phyloP scores from a whole-genome alignment of 2,329 filamentous ascomycete genomes.

The Penicillium sp. region DNA sequence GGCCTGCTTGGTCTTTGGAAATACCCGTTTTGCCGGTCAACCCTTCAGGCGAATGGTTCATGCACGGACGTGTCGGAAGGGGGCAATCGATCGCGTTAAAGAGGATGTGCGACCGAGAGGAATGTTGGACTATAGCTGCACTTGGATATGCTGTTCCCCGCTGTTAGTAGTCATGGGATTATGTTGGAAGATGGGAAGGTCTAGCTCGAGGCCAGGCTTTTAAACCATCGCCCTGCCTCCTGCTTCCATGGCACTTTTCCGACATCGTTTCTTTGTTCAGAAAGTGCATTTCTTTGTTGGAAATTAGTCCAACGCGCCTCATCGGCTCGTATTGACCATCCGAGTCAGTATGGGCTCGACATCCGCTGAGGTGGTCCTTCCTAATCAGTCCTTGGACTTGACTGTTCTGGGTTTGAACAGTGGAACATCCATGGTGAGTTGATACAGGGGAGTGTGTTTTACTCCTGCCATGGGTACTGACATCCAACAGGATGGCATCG shows the following conservation, averaged over 20 bases:
- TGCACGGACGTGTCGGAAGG: background rate
- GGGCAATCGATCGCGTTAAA: background rate
- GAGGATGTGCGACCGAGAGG: background rate
- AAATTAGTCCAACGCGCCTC: background rate
- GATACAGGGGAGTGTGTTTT: background rate
- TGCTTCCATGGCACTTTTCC: background rate
- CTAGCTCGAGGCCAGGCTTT: background rate
- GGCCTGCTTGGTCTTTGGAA: background rate
- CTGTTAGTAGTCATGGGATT: background rate
- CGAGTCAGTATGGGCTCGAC: background rate
- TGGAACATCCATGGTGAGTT: constrained; percentile 57
- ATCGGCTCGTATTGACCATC: background rate
- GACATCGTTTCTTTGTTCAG: background rate
- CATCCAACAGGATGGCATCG: constrained; percentile 56
- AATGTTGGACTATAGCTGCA: background rate
- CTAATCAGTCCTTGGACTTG: constrained; percentile 51
- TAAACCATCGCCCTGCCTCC: background rate
- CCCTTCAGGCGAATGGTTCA: constrained; percentile 17
- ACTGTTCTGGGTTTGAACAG: constrained; percentile 62
- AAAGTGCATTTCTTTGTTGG: background rate
- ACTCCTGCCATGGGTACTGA: background rate
- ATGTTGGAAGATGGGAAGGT: background rate
- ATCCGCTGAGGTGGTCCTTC: background rate
- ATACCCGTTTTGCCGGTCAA: constrained; percentile 30
- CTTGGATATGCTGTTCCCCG: background rate